Evolutionary conservation across 495 filamentous ascomycete genomes (phyloP).

Genomic region (Tuber umbilicatum): DNA sequence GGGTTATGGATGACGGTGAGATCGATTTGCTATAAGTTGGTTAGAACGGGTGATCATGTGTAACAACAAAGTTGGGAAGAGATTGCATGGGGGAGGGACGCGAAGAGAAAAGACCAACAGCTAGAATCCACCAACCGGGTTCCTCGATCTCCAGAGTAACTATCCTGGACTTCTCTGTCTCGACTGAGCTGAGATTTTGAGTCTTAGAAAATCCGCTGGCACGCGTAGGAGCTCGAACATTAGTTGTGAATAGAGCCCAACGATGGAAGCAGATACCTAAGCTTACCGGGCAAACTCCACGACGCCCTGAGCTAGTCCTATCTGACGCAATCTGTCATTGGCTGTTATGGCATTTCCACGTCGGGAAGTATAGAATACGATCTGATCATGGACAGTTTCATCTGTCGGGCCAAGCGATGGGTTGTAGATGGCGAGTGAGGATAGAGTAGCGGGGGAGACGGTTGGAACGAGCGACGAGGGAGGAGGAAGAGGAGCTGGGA

Average conservation of each 20-base stretch:
- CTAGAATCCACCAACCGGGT: constrained; percentile 87
- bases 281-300: constrained; percentile 76
- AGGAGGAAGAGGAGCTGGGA: constrained; percentile 27
- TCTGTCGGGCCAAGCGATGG: constrained; percentile 80
- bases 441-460: constrained; percentile 71
- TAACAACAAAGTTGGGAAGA: constrained; percentile 46
- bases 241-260: constrained; percentile 15
- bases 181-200: constrained; percentile 70
- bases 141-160: constrained; percentile 76
- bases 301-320: constrained; percentile 97
- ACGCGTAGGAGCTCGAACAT: constrained; percentile 6
- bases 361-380: constrained; percentile 83
- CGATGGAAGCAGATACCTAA: background rate
- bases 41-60: constrained; percentile 16
- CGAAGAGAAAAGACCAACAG: constrained; percentile 48
- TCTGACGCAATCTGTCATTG: constrained; percentile 80
- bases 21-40: constrained; percentile 30
- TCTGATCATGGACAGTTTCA: constrained; percentile 80
- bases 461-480: constrained; percentile 41
- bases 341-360: constrained; percentile 42
- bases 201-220: constrained; percentile 69
- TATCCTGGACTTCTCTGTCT: constrained; percentile 80
- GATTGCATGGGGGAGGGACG: constrained; percentile 60
- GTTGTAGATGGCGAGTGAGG: constrained; percentile 90
- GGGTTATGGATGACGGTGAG: constrained; percentile 41